phyloP scores from a whole-genome alignment of 352 stramenopile species.

The Phytophthora niederhauseri region DNA sequence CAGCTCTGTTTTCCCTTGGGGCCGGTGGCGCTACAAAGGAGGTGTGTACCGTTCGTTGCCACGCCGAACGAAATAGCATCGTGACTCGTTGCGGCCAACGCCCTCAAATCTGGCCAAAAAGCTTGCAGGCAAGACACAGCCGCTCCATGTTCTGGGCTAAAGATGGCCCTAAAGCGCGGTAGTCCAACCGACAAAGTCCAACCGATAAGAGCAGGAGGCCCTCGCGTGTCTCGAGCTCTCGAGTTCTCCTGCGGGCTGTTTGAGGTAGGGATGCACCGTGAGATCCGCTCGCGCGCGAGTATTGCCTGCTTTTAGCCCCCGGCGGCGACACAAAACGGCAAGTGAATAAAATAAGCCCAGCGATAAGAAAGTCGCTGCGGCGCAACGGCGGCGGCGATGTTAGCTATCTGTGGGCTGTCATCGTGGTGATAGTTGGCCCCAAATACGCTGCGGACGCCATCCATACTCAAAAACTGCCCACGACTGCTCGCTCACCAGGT shows the following conservation, averaged over 20 bases:
- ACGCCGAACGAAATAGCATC: background rate
- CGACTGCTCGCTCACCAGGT: slow-evolving; percentile 1
- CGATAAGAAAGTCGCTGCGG: slow-evolving; percentile 3
- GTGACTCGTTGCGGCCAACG: background rate
- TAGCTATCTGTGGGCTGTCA: slow-evolving; percentile 2
- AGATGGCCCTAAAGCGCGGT: background rate
- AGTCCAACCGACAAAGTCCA: background rate
- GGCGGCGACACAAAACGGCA: background rate
- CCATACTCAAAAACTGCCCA: background rate
- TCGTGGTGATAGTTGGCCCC: background rate
- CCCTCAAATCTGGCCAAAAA: background rate
- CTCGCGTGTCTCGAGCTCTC: background rate
- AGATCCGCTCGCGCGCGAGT: background rate
- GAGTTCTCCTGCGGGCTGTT: slow-evolving; percentile 2
- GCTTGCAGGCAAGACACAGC: background rate
- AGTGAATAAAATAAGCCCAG: slow-evolving; percentile 1
- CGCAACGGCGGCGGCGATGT: background rate
- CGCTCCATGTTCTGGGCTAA: background rate
- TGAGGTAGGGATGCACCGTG: background rate
- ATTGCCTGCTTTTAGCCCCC: background rate
- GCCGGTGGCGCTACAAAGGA: background rate
- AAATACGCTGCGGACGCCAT: background rate
- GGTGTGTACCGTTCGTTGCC: background rate
- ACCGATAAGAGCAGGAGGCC: background rate
- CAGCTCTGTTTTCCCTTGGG: background rate